phyloP scores from a whole-genome alignment of 208 protist genomes.

The Trypanosoma platydactyli region DNA sequence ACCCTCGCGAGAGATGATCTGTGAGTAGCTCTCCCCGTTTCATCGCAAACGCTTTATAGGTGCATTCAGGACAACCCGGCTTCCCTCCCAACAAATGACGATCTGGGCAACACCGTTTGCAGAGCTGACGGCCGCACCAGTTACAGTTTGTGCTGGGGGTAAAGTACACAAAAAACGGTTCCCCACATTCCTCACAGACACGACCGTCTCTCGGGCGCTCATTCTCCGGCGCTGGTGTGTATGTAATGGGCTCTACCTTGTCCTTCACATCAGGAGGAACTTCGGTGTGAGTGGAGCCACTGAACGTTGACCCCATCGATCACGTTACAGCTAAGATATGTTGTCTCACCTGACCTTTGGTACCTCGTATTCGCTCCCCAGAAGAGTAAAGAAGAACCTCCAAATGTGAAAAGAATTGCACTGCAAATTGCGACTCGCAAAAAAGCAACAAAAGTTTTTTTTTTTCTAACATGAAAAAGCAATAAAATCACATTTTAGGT shows the following conservation, averaged over 20 bases:
- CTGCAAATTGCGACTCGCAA: conserved; percentile 6
- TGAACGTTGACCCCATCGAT: conserved; percentile 65
- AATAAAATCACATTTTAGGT: no score
- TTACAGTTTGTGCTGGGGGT: conserved; percentile 74
- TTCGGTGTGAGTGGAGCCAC: conserved; percentile 51
- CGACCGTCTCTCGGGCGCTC: conserved; percentile 34
- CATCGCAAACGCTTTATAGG: conserved; percentile 44
- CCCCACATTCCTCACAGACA: conserved; percentile 61
- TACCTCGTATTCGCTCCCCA: neutral
- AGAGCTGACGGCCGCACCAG: conserved; percentile 78
- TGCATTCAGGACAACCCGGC: conserved; percentile 71
- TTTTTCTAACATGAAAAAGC: no score
- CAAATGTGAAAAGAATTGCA: neutral
- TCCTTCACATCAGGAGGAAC: conserved; percentile 76
- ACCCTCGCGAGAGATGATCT: conserved; percentile 28
- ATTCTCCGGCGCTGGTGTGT: conserved; percentile 43
- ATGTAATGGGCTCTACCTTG: conserved; percentile 63
- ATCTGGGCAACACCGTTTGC: conserved; percentile 69
- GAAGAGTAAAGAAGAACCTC: no score
- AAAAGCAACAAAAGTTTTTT: neutral
- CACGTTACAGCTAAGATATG: neutral
- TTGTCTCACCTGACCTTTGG: neutral
- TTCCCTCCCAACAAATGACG: conserved; percentile 65
- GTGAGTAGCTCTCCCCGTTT: conserved; percentile 43
- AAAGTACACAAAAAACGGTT: conserved; percentile 64